Base-by-base conservation (phyloP, 306 rosid species). In the Lathyrus aphaca region DNA sequence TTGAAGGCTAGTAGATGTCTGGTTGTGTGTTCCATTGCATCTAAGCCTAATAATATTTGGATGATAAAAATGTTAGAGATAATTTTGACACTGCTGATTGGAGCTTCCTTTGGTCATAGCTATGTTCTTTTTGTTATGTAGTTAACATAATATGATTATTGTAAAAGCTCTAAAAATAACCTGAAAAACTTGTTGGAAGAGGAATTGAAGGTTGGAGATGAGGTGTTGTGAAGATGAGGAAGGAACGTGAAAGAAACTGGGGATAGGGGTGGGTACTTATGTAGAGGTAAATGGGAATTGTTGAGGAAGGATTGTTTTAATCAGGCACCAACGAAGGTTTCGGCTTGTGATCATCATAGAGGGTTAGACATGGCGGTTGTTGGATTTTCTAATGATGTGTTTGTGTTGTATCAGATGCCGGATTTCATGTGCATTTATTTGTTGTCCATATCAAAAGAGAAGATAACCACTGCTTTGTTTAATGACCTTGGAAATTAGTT, bases 401-500 rank as follows among this genome's bases (percentile, higher is more conserved):
- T 94, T 68, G 96, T 82, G 78, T 61, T 94, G 75, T 91, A 94
- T 84, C 96, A 86, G 76, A 85, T 94, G 95, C 97, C 97, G 2
- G 99, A 94, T 64, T 94, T 91, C 19, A 91, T 91, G 78, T 90
- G 97, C 75, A 72, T 88, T 84, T 94, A 90, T 58, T 55, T 83
- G 66, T 58, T 93, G 83, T 86, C 96, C 1, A 90, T 93, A 53
- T 86, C 98, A 0, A 90, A 92, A 71, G 94, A 88, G 80, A 91
- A 88, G 77, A 88, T 94, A 42, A 88, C 99, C 2, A 79, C 95
- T 1, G 95, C 91, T 0, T 72, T 90, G 58, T 94, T 94, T 76
- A 91, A 88, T 68, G 86, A 94, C 43, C 91, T 82, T 53, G 99
- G 99, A 1, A 94, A 88, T 66, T 94, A 97, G 99, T 74, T 94